These are phyloP conservation scores for Skeletonema grethae DNA, from an alignment of 108 stramenopile genomes.

Conservation along the genomic window DNA sequence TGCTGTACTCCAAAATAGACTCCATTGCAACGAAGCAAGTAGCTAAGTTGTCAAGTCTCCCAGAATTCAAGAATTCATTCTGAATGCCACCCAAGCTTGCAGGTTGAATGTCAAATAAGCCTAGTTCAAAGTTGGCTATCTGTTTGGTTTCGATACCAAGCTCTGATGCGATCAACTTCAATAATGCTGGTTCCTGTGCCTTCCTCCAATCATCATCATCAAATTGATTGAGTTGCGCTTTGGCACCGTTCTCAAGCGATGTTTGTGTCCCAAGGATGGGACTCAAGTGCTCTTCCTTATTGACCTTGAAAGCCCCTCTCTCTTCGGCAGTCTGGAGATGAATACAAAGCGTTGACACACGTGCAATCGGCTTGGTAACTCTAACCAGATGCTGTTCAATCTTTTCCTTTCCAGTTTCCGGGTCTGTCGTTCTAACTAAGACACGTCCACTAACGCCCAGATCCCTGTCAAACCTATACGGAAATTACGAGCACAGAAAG, in stretches of 20 bases:
- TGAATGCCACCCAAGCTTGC: constrained; percentile 87
- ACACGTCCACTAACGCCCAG: constrained; percentile 73
- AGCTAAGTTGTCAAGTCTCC: constrained; percentile 92
- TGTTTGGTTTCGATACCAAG: constrained; percentile 60
- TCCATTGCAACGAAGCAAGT: constrained; percentile 83
- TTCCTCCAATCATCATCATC: constrained; percentile 58
- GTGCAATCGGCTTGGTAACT: constrained; percentile 77
- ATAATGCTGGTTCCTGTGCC: constrained; percentile 83
- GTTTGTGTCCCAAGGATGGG: constrained; percentile 84
- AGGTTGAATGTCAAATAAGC: constrained; percentile 93
- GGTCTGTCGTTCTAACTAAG: constrained; percentile 45
- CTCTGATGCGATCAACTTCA: constrained; percentile 82
- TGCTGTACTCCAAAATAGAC: constrained; percentile 56
- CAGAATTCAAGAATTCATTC: constrained; percentile 91
- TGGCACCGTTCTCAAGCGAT: constrained; percentile 50
- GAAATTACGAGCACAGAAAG: not conserved
- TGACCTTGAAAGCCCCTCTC: constrained; percentile 72
- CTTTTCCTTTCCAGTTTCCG: constrained; percentile 38
- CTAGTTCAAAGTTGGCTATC: constrained; percentile 95
- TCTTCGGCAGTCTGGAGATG: constrained; percentile 91
- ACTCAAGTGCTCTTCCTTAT: constrained; percentile 89
- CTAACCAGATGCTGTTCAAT: constrained; percentile 65
- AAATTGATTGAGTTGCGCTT: constrained; percentile 56
- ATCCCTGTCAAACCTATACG: constrained; percentile 30
- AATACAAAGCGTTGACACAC: constrained; percentile 91